Base-by-base conservation (phyloP, 208 protist genomes). In the Crithidia brevicula region DNA sequence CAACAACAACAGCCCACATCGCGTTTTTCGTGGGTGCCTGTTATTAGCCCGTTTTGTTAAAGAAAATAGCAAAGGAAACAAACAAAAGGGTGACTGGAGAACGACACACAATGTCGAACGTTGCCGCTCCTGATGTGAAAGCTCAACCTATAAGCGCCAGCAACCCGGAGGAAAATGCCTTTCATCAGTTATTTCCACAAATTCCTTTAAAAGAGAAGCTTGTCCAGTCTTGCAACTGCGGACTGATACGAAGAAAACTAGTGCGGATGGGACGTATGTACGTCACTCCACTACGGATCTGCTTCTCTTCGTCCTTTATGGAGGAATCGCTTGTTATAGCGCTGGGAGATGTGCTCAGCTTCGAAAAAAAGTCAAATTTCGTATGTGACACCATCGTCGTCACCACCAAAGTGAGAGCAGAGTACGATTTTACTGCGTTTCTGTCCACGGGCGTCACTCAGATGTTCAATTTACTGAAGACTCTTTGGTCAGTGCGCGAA, bases 251-350 rank as follows among this genome's bases (percentile, higher is more conserved):
- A 15, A 66, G 74, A 13, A 80, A 67, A 23, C 67, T 90, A 8
- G 70, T 82, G 25, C 80, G 85, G 3, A 83, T 90, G 72, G 85
- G 85, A 6, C 68, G 54, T 30, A 72, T 90, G 52, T 86, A 90
- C 58, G 60, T 84, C 25, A 83, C 85, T 8, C 73, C 79, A 15
- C 38, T 90, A 22, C 77, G 85, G 6, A 25, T 90, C 25, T 86
- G 80, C 52, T 90, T 90, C 59, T 51, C 54, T 28, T 90, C 85
- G 5, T 73, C 78, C 5, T 87, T 90, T 34, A 66, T 90, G n/a
- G 74, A 74, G 4, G 43, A 66, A 25, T 63, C 74, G 9, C 22
- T 90, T 10, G 67, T 79, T 49, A 54, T 90, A 11, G 50, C 52
- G 1, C 78, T 83, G 75, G 81, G 87, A 22, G 68, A 83, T 54